Evolutionary conservation across 2,329 filamentous ascomycete genomes (phyloP), one percentile per base, ranked within the genome.

Genomic region (Coniella vitis): DNA sequence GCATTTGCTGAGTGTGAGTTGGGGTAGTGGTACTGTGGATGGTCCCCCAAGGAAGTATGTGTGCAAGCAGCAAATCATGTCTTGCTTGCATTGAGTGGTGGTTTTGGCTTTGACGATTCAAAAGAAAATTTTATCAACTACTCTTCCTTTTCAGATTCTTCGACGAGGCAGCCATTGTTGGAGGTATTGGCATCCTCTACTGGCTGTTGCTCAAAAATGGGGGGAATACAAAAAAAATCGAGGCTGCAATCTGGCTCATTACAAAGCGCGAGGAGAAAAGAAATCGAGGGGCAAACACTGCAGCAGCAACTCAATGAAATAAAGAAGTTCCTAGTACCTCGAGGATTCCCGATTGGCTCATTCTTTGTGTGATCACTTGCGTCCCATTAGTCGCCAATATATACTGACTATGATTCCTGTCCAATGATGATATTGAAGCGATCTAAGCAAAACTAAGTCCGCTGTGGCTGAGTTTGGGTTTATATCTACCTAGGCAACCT

Each of bases 121-220:
- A 54, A 54, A 54, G 47, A 29, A 52, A n/a, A 47, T 52, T 49
- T 47, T 49, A 52, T 52, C 45, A 48, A 47, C 46, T 52, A 51
- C 38, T 52, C 49, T 54, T 54, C 48, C 44, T 53, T 34, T 47
- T 53, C 22, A 39, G 40, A 31, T 52, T 49, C 47, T 43, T 22
- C 39, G 45, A 36, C 39, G 49, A 46, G 42, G 38, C 32, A 36
- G n/a, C 41, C 22, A 43, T 31, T 39, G 39, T 38, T 38, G 17
- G 37, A 34, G 46, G 43, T 19, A 49, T 34, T n/a, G 45, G 34
- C 49, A 34, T 16, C 31, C 21, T 52, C 39, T 54, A 20, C 16
- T 37, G 38, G 25, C 48, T 38, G 47, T 31, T 34, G 45, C 40
- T 42, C 10, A 52, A 52, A 54, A 52, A 54, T 52, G 35, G 49